phyloP scores from a whole-genome alignment of 225 moss, liverwort and hornwort species.

The Marchantia polymorpha region DNA sequence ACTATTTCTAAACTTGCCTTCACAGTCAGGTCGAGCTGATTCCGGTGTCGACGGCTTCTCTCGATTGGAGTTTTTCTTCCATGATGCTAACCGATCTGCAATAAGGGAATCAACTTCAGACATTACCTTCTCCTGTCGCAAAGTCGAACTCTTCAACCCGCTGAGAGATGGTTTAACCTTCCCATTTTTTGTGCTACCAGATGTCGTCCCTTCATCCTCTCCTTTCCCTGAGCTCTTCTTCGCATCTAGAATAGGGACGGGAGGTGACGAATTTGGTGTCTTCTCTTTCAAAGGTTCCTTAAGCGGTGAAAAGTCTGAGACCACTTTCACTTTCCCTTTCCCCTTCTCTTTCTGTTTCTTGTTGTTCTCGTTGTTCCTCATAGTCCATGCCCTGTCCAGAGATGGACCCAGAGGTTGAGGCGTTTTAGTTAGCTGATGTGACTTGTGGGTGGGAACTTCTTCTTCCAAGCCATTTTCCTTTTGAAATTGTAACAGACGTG shows the following conservation, averaged over 20 bases:
- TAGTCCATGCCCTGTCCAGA: constrained; percentile 42
- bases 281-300: constrained; percentile 35
- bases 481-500: constrained; percentile 89
- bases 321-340: constrained; percentile 29
- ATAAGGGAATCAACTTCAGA: constrained; percentile 61
- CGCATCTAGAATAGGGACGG: constrained; percentile 21
- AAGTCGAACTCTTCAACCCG: constrained; percentile 9
- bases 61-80: constrained; percentile 54
- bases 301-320: constrained; percentile 18
- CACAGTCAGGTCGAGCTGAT: constrained; percentile 22
- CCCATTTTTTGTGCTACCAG: constrained; percentile 26
- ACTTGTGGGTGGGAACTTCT: constrained; percentile 62
- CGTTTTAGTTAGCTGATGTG: constrained; percentile 53
- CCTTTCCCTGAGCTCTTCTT: constrained; percentile 28
- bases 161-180: constrained; percentile 31
- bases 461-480: constrained; percentile 76
- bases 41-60: constrained; percentile 25
- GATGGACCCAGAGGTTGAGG: constrained; percentile 32
- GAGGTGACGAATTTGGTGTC: constrained; percentile 6
- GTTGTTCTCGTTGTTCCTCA: constrained; percentile 7
- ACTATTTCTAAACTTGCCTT: constrained; percentile 18
- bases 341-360: constrained; percentile 11
- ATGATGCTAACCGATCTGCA: constrained; percentile 75
- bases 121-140: constrained; percentile 36
- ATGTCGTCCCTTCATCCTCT: constrained; percentile 42